These are phyloP conservation scores for Lipomyces chichibuensis DNA, from an alignment of 805 yeast species.

Conservation along the genomic window DNA sequence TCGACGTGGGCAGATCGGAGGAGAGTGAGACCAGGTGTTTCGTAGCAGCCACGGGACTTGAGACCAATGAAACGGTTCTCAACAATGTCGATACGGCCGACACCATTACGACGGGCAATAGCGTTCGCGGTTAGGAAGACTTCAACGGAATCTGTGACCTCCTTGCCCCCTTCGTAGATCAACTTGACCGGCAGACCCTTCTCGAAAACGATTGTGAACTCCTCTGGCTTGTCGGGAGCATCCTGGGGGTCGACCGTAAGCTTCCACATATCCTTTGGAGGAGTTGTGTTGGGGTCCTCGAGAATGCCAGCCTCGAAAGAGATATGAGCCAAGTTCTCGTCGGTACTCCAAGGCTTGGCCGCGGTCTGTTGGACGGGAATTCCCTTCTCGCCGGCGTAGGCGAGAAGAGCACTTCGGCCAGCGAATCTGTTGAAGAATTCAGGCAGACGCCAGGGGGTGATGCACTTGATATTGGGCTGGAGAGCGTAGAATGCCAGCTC, in stretches of 20 bases:
- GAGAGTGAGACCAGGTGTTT: slow-evolving; percentile 96
- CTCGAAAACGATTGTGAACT: slow-evolving; percentile 75
- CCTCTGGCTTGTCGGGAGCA: slow-evolving; percentile 94
- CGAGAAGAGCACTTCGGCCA: slow-evolving; percentile 95
- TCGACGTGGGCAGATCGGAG: slow-evolving; percentile 94
- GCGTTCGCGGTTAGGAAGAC: slow-evolving; percentile 90
- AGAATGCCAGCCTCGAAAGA: slow-evolving; percentile 99
- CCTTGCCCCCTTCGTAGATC: slow-evolving; percentile 59
- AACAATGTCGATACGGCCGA: slow-evolving; percentile 98
- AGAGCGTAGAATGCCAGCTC: slow-evolving; percentile 96
- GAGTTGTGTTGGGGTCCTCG: slow-evolving; percentile 98
- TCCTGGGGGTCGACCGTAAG: slow-evolving; percentile 93
- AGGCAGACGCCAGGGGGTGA: slow-evolving; percentile 99
- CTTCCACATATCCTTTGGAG: slow-evolving; percentile 99
- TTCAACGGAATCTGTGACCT: slow-evolving; percentile 85
- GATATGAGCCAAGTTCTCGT: slow-evolving; percentile 98
- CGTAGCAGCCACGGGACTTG: slow-evolving; percentile 99
- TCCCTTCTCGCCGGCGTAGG: slow-evolving; percentile 86
- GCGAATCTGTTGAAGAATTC: slow-evolving; percentile 92
- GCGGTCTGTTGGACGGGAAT: slow-evolving; percentile 97
- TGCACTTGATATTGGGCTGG: slow-evolving; percentile 94
- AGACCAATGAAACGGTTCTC: slow-evolving; percentile 99
- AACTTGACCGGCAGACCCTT: slow-evolving; percentile 89
- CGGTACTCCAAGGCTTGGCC: slow-evolving; percentile 99
- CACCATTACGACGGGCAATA: slow-evolving; percentile 98